phyloP scores from a whole-genome alignment of 306 rosid genomes.

The Acacia crassicarpa region DNA sequence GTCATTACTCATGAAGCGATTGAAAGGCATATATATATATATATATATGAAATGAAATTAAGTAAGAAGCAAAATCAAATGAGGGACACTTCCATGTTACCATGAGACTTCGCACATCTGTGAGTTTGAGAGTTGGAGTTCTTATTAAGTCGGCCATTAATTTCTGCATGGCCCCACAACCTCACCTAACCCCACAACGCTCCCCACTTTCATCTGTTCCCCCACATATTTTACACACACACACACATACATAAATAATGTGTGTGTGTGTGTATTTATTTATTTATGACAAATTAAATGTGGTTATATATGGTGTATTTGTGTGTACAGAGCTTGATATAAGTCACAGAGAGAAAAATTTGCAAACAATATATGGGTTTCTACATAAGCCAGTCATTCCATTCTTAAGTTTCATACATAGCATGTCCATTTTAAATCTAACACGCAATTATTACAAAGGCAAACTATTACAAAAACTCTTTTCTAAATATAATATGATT shows the following conservation, averaged over 20 bases:
- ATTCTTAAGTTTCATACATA: not conserved
- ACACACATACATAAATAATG: not conserved
- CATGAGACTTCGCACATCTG: constrained; percentile 12
- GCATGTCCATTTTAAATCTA: not conserved
- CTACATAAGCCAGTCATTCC: not conserved
- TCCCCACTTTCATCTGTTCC: constrained; percentile 34
- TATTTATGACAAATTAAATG: not conserved
- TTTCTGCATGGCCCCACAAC: constrained; percentile 50
- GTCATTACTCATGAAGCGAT: not conserved
- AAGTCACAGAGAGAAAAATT: not conserved
- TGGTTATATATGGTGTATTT: not conserved
- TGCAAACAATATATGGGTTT: not conserved
- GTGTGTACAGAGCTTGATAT: not conserved
- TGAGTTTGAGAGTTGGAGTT: constrained; percentile 34
- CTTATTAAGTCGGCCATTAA: constrained; percentile 45
- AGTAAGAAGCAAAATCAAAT: not conserved
- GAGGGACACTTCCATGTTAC: constrained; percentile 25
- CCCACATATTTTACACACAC: not conserved
- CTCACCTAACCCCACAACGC: constrained; percentile 54
- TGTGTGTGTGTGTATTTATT: too few species aligned
- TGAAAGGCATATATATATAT: not conserved
- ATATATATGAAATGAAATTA: too few species aligned
- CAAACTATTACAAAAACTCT: not conserved
- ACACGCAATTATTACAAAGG: not conserved
- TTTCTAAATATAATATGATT: too few species aligned